phyloP scores from a whole-genome alignment of 129 eudicot species.

The Tagetes patula region DNA sequence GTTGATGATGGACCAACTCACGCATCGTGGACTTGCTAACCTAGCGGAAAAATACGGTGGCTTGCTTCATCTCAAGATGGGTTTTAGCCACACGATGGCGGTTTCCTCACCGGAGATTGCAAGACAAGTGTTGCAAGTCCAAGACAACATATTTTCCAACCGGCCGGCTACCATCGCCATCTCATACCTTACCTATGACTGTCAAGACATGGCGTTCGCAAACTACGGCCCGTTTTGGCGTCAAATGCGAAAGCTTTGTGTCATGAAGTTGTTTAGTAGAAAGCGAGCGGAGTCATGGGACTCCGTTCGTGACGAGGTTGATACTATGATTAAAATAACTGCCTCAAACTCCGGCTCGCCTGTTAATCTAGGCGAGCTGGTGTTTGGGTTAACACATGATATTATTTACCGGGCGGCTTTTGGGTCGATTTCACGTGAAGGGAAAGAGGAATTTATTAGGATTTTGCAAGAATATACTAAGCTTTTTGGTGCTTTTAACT shows the following conservation, averaged over 20 bases:
- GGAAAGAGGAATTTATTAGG: conserved; percentile 74
- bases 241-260: conserved; percentile 87
- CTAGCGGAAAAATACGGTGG: conserved; percentile 72
- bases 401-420: conserved; percentile 85
- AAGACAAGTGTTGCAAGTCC: conserved; percentile 72
- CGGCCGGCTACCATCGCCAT: conserved; percentile 82
- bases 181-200: conserved; percentile 71
- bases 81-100: conserved; percentile 62
- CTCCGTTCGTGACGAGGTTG: conserved; percentile 80
- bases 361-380: conserved; percentile 74
- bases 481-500: conserved; percentile 81
- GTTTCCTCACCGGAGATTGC: conserved; percentile 70
- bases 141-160: conserved; percentile 77
- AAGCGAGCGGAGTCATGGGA: conserved; percentile 94
- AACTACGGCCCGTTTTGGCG: conserved; percentile 97
- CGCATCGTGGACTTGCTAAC: conserved; percentile 76
- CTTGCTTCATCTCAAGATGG: conserved; percentile 66
- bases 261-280: conserved; percentile 81
- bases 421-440: conserved; percentile 62
- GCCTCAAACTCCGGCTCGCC: conserved; percentile 41
- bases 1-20: conserved; percentile 70
- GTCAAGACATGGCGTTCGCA: conserved; percentile 95
- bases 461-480: conserved; percentile 82
- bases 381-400: conserved; percentile 68
- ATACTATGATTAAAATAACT: conserved; percentile 48